Evolutionary conservation across 1,284 basidiomycete species (phyloP), one percentile per base, ranked within the genome.

Genomic region (Malassezia obtusa): DNA sequence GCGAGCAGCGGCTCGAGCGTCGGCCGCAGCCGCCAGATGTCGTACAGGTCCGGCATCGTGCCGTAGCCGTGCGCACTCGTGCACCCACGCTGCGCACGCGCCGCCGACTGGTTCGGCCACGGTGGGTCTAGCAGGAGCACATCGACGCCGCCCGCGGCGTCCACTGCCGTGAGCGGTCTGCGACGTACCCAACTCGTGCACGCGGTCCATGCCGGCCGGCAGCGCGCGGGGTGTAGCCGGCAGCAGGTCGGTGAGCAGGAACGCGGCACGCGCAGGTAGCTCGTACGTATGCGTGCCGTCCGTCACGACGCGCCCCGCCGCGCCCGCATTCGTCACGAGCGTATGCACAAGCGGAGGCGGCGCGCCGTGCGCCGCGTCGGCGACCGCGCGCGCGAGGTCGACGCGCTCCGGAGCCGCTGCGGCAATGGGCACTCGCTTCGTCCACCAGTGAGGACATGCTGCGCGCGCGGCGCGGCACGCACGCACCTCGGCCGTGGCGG

Each of bases 71-170:
- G 38, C 21, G 6, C 17, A 12, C 17, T 12, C 12, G 12, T 17
- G 15, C 43, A 35, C 22, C 28, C n/a, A 8, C 38, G 43, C 12
- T 38, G 44, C 21, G 39, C 40, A 15, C 58, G 53, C 14, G 39
- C 24, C 14, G 50, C 58, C 10, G 53, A 56, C 35, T 33, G 10
- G 30, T 59, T 59, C 25, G 58, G 58, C 46, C 53, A 59, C 22
- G 58, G 58, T 6, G 58, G 58, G 36, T 59, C 58, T n/a, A 59
- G 31, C 25, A 56, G 25, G 5, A 59, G 37, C 14, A 59, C 26
- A 17, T 56, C 53, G 2, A 49, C 52, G 22, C 53, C 58, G 22
- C 46, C 40, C 1, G 17, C 21, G 12, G 12, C 15, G 17, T 43
- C 24, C 32, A 54, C 30, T 24, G 31, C 21, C 25, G 3, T 6